Conservation (phyloP, 2,329 filamentous ascomycete species). For the Ploettnerulaceae sp. region DNA sequence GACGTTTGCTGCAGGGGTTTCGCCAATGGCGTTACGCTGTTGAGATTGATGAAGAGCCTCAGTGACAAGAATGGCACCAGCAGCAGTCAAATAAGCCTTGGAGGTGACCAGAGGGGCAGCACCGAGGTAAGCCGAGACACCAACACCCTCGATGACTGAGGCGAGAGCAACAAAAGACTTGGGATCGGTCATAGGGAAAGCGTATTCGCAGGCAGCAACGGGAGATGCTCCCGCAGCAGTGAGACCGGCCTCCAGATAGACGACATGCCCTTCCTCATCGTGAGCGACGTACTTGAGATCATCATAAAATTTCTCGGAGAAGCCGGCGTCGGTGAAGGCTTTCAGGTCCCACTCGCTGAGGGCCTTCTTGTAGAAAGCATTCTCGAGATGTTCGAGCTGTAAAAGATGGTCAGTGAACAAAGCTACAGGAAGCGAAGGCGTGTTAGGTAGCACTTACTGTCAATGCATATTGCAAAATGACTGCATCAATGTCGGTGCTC, state of each 20-base stretch:
- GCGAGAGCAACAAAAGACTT: constrained; percentile 49
- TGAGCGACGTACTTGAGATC: constrained; percentile 51
- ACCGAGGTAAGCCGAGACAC: constrained; percentile 57
- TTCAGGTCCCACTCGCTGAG: constrained; percentile 50
- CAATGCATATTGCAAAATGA: constrained; percentile 45
- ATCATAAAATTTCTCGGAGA: constrained; percentile 47
- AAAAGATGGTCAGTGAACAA: background rate
- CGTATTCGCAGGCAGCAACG: constrained; percentile 52
- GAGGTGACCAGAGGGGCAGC: constrained; percentile 54
- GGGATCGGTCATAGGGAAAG: constrained; percentile 46
- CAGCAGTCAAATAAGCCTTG: constrained; percentile 55
- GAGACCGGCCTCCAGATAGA: constrained; percentile 46
- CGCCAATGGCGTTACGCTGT: constrained; percentile 45
- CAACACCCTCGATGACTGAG: constrained; percentile 52
- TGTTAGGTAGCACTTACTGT: constrained; percentile 26
- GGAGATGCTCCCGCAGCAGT: constrained; percentile 45
- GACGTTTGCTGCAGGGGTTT: constrained; percentile 52
- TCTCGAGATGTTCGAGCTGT: constrained; percentile 53
- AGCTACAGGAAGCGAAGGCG: background rate
- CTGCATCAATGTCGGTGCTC: constrained; percentile 23
- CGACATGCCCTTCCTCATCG: constrained; percentile 56
- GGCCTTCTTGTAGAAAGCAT: constrained; percentile 58
- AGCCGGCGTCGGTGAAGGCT: constrained; percentile 49
- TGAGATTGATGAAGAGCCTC: constrained; percentile 63
- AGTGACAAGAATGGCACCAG: constrained; percentile 59